Evolutionary conservation across 2,329 filamentous ascomycete genomes (phyloP), one percentile per base, ranked within the genome.

Genomic region (Mycogone perniciosa): DNA sequence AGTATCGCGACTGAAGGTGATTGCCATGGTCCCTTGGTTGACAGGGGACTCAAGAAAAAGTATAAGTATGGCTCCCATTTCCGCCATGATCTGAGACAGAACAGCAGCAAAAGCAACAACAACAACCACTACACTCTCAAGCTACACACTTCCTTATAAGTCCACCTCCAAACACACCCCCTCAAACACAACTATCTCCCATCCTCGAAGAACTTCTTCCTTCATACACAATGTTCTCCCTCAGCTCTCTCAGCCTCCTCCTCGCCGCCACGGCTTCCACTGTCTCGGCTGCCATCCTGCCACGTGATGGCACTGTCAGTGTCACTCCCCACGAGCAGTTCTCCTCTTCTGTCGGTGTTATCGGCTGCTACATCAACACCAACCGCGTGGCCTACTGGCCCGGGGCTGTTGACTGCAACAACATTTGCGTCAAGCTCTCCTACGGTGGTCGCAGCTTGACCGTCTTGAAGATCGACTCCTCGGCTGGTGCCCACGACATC

Each of bases 351-450:
- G 65, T 81, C 54, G 80, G 80, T 43, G 79, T 81, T 4, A 66
- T 80, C 6, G 80, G 80, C 46, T 82, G 80, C 74, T 77, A 80
- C 65, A 73, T 83, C 64, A 65, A 82, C 67, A 80, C 74, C 54
- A 76, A 82, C 70, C 77, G 78, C 39, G 72, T 82, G 37, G 80
- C 80, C 54, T 83, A 83, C 72, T 83, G 77, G 76, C 80, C 80
- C 6, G 61, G 60, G 27, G 61, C 69, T 4, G 69, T 79, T 44
- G 70, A 71, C 67, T 83, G 80, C 70, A 67, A 74, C 67, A 71
- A 77, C 62, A 71, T 82, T 57, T 83, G 80, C 66, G 68, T 82
- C 59, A 74, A 75, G 63, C 67, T 82, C 54, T 71, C 68, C 51
- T 67, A 76, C 62, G 67, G 63, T 40, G 75, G 66, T 50, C 75